phyloP scores from a whole-genome alignment of 2,329 filamentous ascomycete species.

The Diaporthe sp. region DNA sequence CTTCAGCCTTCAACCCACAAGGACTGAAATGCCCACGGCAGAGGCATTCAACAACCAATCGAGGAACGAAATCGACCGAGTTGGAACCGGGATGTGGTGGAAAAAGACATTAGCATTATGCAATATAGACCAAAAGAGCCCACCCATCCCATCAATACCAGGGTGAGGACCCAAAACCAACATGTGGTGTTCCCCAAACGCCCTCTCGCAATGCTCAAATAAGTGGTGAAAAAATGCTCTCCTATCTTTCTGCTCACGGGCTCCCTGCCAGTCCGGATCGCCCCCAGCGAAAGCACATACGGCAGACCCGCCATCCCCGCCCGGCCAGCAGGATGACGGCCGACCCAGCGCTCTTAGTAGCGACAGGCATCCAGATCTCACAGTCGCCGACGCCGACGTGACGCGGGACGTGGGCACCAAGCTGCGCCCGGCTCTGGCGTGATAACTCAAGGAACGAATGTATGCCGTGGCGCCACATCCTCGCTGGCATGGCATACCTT shows the following conservation, averaged over 20 bases:
- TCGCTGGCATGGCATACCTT: background rate
- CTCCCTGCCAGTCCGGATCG: too few relatives aligned
- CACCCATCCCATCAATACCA: background rate
- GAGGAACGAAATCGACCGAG: too few relatives aligned
- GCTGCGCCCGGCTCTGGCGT: too few relatives aligned
- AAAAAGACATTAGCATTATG: slow-evolving; percentile 31
- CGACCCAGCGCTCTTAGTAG: too few relatives aligned
- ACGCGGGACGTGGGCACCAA: too few relatives aligned
- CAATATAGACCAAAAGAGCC: slow-evolving; percentile 19
- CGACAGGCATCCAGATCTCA: background rate
- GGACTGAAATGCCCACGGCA: background rate
- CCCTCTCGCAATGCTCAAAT: background rate
- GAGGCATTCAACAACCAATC: background rate
- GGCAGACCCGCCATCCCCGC: too few relatives aligned
- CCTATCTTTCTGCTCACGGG: background rate
- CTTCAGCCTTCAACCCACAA: background rate
- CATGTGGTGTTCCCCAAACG: background rate
- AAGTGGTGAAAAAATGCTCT: background rate
- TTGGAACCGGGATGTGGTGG: background rate
- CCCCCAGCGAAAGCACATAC: too few relatives aligned
- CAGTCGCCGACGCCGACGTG: background rate
- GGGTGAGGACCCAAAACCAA: background rate
- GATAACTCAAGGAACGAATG: background rate
- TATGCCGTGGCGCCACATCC: background rate
- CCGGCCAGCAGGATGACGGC: too few relatives aligned